Conservation (phyloP, 2,329 filamentous ascomycete species). For the Ophioceras dolichostomum region DNA sequence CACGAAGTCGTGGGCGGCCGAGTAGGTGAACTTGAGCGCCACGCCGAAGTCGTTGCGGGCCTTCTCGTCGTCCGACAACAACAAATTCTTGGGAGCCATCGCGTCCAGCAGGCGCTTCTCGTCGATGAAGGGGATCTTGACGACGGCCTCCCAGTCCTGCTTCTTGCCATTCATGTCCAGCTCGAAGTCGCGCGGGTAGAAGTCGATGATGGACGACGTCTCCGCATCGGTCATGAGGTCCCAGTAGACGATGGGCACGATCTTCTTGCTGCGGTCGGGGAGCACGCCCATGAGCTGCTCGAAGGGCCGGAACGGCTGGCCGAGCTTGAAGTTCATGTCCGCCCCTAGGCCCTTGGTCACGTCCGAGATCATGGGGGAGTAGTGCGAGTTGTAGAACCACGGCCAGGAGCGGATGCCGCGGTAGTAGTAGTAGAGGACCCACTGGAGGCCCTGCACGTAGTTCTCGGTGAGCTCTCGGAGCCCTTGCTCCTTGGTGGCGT, state of each 20-base stretch:
- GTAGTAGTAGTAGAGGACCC: slow-evolving; percentile 98
- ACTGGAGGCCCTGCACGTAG: slow-evolving; percentile 94
- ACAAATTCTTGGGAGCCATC: slow-evolving; percentile 72
- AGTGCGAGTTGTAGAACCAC: slow-evolving; percentile 96
- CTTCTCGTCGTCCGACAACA: slow-evolving; percentile 68
- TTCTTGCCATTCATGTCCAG: slow-evolving; percentile 99
- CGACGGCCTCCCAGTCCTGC: slow-evolving; percentile 98
- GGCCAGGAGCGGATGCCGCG: slow-evolving; percentile 95
- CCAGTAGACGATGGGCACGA: slow-evolving; percentile 80
- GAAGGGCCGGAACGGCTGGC: slow-evolving; percentile 88
- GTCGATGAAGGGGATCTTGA: slow-evolving; percentile 98
- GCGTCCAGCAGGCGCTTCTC: slow-evolving; percentile 74
- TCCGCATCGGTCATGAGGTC: slow-evolving; percentile 82
- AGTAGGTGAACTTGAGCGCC: slow-evolving; percentile 84
- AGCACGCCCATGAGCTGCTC: slow-evolving; percentile 98
- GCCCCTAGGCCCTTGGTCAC: slow-evolving; percentile 79
- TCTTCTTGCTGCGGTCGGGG: slow-evolving; percentile 93
- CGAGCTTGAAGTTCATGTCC: slow-evolving; percentile 83
- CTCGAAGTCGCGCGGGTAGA: slow-evolving; percentile 94
- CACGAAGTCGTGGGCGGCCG: slow-evolving; percentile 60
- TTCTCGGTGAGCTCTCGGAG: slow-evolving; percentile 80
- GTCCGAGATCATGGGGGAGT: slow-evolving; percentile 88
- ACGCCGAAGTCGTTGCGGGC: slow-evolving; percentile 83
- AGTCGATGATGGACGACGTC: slow-evolving; percentile 87
- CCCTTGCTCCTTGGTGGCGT: slow-evolving; percentile 63